Percentiles rank a stretch among this genome's conserved stretches.
phyloP scores from a whole-genome alignment of 148 eudicot genomes.

The Persicaria tinctoria region DNA sequence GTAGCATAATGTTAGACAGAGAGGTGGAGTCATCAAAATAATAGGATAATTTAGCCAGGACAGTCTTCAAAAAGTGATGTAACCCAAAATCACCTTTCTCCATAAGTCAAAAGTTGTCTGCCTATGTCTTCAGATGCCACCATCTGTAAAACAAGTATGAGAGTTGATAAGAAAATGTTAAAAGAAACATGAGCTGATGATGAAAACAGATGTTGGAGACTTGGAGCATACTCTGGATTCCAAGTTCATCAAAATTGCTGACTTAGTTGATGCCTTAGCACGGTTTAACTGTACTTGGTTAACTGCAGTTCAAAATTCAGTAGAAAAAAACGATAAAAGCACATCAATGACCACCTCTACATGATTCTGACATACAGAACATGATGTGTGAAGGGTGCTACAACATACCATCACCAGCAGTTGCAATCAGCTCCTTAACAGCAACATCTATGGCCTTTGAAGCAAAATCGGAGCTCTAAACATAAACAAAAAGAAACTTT shows the following conservation, averaged over 20 bases:
- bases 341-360: neutral
- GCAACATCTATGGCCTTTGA: slow-evolving; percentile 66
- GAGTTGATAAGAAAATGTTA: too few species aligned
- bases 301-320: slow-evolving; percentile 33
- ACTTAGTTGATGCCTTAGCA: slow-evolving; percentile 81
- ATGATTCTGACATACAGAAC: neutral
- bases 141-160: too few species aligned
- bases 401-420: slow-evolving; percentile 59
- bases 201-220: too few species aligned
- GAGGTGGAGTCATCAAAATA: too few species aligned
- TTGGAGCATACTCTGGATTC: slow-evolving; percentile 71
- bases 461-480: slow-evolving; percentile 69
- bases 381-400: neutral
- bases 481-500: neutral
- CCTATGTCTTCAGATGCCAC: too few species aligned
- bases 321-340: neutral
- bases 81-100: too few species aligned
- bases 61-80: too few species aligned
- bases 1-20: too few species aligned
- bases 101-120: too few species aligned
- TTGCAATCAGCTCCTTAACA: slow-evolving; percentile 58
- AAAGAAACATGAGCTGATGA: too few species aligned
- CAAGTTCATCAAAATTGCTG: slow-evolving; percentile 87
- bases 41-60: too few species aligned
- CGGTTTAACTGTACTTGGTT: slow-evolving; percentile 57